phyloP scores from a whole-genome alignment of 2,329 filamentous ascomycete species.

The Trichoderma sp. region DNA sequence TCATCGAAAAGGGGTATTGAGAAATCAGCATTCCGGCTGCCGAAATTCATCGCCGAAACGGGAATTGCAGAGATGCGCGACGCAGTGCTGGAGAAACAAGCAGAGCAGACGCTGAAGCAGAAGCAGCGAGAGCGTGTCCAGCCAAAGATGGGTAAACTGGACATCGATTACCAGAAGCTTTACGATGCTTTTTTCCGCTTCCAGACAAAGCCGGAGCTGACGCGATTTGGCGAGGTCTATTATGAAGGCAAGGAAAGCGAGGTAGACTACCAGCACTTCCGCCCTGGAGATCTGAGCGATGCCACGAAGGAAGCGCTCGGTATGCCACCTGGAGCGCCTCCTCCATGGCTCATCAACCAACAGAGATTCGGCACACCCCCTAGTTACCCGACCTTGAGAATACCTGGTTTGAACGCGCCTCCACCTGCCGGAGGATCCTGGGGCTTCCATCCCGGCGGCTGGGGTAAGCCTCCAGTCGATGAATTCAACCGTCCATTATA shows the following conservation, averaged over 20 bases:
- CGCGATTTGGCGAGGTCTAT: constrained; percentile 96
- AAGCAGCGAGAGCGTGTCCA: constrained; percentile 93
- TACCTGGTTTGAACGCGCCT: constrained; percentile 90
- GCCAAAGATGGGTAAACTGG: constrained; percentile 93
- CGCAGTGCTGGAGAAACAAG: constrained; percentile 92
- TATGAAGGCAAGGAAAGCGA: constrained; percentile 99
- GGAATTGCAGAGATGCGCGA: constrained; percentile 98
- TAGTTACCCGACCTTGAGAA: constrained; percentile 91
- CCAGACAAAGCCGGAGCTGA: constrained; percentile 92
- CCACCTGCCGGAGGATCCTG: constrained; percentile 85
- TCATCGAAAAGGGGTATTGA: constrained; percentile 97
- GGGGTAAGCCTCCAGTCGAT: constrained; percentile 92
- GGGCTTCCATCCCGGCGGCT: constrained; percentile 94
- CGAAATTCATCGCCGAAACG: constrained; percentile 95
- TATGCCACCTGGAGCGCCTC: constrained; percentile 88
- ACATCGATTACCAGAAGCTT: constrained; percentile 97
- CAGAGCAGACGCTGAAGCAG: constrained; percentile 86
- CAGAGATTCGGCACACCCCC: constrained; percentile 91
- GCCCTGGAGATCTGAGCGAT: constrained; percentile 86
- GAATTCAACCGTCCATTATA: constrained; percentile 89
- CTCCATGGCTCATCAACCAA: constrained; percentile 96
- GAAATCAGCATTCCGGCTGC: constrained; percentile 87
- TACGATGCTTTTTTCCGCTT: constrained; percentile 99
- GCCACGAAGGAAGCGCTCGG: constrained; percentile 88
- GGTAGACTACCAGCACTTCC: constrained; percentile 86